These are phyloP conservation scores for Mycena epipterygia DNA, from an alignment of 768 basidiomycete genomes.

Conservation along the genomic window DNA sequence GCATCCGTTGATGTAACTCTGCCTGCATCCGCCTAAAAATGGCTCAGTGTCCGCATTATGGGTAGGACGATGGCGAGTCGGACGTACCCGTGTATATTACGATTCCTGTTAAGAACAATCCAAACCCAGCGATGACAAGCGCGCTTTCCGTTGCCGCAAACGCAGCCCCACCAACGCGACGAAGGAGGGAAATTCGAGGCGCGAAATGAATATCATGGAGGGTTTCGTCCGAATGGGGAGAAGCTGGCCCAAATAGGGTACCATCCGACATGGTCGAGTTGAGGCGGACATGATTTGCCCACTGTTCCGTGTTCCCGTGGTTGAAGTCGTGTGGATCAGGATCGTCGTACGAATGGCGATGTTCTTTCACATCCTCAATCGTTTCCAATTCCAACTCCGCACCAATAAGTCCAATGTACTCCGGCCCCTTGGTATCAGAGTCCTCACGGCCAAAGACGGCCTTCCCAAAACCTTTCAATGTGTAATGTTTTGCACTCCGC, in stretches of 20 bases:
- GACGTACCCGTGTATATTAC: slow-evolving; percentile 80
- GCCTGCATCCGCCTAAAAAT: slow-evolving; percentile 76
- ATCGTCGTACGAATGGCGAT: slow-evolving; percentile 37
- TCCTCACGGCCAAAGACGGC: slow-evolving; percentile 63
- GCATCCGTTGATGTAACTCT: slow-evolving; percentile 83
- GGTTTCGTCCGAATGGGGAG: slow-evolving; percentile 71
- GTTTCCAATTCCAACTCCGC: slow-evolving; percentile 72
- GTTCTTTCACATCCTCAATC: slow-evolving; percentile 59
- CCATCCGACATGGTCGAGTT: slow-evolving; percentile 64
- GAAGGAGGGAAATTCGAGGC: slow-evolving; percentile 45
- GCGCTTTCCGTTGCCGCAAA: slow-evolving; percentile 72
- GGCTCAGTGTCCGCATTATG: neutral
- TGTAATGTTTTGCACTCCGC: slow-evolving; percentile 56
- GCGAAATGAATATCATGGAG: slow-evolving; percentile 57
- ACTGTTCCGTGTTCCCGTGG: slow-evolving; percentile 61
- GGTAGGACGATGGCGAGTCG: neutral
- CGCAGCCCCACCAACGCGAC: slow-evolving; percentile 58
- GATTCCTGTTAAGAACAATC: slow-evolving; percentile 76
- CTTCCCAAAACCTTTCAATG: slow-evolving; percentile 67
- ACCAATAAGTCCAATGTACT: slow-evolving; percentile 71
- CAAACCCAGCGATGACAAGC: slow-evolving; percentile 81
- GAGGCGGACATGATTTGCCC: slow-evolving; percentile 62
- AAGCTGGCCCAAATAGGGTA: slow-evolving; percentile 64
- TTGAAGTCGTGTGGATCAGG: slow-evolving; percentile 46
- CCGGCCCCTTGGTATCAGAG: slow-evolving; percentile 48